Evolutionary conservation across 768 basidiomycete species (phyloP).

Genomic region (Coprinopsis strossmayeri): DNA sequence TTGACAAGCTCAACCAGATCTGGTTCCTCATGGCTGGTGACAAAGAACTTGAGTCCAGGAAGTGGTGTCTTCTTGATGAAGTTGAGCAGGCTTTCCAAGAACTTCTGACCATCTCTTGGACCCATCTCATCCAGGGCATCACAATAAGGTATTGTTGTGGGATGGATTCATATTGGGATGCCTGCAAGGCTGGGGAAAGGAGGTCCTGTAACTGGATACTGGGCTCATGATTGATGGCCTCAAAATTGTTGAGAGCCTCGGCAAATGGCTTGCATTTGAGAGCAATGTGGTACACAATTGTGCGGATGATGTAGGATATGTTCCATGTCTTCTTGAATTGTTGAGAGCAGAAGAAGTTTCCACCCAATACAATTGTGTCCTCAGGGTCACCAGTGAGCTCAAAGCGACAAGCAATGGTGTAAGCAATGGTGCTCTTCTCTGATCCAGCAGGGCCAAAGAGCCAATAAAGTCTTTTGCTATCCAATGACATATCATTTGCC

Average conservation of each 20-base stretch:
- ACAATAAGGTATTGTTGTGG: constrained; percentile 14
- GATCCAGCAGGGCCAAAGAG: constrained; percentile 16
- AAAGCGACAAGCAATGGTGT: constrained; percentile 16
- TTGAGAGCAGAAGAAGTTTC: constrained; percentile 24
- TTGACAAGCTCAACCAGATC: constrained; percentile 10
- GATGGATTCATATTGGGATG: constrained; percentile 3
- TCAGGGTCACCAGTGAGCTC: constrained; percentile 7
- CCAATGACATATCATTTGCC: constrained; percentile 15
- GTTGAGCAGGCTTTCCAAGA: constrained; percentile 15
- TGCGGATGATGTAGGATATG: constrained; percentile 16
- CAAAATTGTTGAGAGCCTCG: constrained; percentile 9
- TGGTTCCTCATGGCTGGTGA: constrained; percentile 17
- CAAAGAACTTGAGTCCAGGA: constrained; percentile 17
- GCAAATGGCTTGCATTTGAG: constrained; percentile 17
- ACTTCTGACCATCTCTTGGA: constrained; percentile 8
- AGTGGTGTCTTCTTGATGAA: constrained; percentile 8
- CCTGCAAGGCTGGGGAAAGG: constrained; percentile 13
- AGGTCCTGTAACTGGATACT: constrained; percentile 12
- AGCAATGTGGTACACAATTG: constrained; percentile 19
- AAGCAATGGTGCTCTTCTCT: constrained; percentile 22
- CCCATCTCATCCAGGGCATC: constrained; percentile 19
- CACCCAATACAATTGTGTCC: constrained; percentile 14
- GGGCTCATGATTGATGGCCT: constrained; percentile 6
- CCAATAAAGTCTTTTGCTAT: constrained; percentile 15
- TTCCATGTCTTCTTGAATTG: constrained; percentile 17